Base-by-base conservation (phyloP, 1,284 basidiomycete species). In the Cutaneotrichosporon cyanovorans region DNA sequence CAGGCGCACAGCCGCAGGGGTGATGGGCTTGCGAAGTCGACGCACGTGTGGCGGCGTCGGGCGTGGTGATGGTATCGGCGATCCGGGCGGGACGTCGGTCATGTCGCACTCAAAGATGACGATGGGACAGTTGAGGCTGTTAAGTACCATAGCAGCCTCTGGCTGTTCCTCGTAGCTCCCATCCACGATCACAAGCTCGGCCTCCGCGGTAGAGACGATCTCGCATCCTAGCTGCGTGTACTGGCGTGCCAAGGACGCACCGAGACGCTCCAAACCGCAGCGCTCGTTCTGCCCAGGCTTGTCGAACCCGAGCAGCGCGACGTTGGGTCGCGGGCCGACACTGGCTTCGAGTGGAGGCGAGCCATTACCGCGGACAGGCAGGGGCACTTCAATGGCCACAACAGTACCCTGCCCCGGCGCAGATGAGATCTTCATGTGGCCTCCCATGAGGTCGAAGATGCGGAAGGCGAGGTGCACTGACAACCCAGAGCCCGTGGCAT, bases 381-480 rank as follows among this genome's bases (percentile, higher is more conserved):
- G 35, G 1, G 68, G 64, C 1, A 69, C 63, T 44, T 69, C 65
- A 33, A 71, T 55, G 15, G 60, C 48, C 16, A 71, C 66, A 12
- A 57, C 54, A 28, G 60, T 62, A 4, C 68, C 69, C 35, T 53
- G 48, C 6, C 65, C 65, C 0, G 59, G 57, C 2, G 62, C 61
- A 1, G 68, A 69, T 8, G 57, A 56, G 33, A 71, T 66, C 23
- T 67, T 64, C 57, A 71, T 65, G 15, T 64, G 53, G 10, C 69
- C 69, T 19, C 65, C 66, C 45, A 71, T 59, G 15, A 68, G 56
- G 25, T 69, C 66, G 37, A 71, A 53, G 42, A 71, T 66, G 12
- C 68, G 57, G 39, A 63, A 66, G 2, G 69, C 66, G 15, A 71
- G 57, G 32, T 68, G 66, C 3, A 69, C 59, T 15, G 61, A 63